Conservation (phyloP, 2,329 filamentous ascomycete genomes). For the Thielaviopsis musarum region DNA sequence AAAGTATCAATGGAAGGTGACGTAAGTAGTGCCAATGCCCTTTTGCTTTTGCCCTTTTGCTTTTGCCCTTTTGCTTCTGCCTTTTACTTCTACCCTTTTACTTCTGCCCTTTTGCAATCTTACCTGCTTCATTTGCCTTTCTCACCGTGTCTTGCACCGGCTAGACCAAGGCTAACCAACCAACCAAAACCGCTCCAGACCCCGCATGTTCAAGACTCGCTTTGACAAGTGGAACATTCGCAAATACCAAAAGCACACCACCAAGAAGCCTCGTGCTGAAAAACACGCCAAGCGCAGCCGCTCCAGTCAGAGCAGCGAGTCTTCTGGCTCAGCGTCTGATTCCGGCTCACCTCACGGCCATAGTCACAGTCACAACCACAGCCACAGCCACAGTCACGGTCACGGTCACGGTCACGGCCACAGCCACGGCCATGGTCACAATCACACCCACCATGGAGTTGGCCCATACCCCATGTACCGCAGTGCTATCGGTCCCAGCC, state of each 20-base stretch:
- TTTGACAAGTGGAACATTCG: slow-evolving; percentile 12
- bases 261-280: not conserved
- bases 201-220: slow-evolving; percentile 12
- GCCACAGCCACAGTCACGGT: too few species aligned
- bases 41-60: not conserved
- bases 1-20: slow-evolving; percentile 10
- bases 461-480: too few species aligned
- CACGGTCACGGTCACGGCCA: not conserved
- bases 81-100: too few species aligned
- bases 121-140: not conserved
- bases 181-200: too few species aligned
- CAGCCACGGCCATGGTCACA: not conserved
- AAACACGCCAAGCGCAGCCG: not conserved
- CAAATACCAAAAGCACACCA: slow-evolving; percentile 10
- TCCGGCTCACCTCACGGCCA: not conserved
- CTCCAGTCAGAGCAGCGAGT: not conserved
- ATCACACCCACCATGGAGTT: not conserved
- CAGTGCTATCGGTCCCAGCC: too few species aligned
- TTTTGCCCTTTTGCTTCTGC: not conserved
- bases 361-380: not conserved
- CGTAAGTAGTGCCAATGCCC: slow-evolving; percentile 6
- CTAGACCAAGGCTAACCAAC: too few species aligned
- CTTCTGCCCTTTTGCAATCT: not conserved
- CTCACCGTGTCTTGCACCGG: not conserved
- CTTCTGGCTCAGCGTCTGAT: not conserved